phyloP scores from a whole-genome alignment of 192 early-diverging fungal genomes.

The Entomortierella beljakovae region DNA sequence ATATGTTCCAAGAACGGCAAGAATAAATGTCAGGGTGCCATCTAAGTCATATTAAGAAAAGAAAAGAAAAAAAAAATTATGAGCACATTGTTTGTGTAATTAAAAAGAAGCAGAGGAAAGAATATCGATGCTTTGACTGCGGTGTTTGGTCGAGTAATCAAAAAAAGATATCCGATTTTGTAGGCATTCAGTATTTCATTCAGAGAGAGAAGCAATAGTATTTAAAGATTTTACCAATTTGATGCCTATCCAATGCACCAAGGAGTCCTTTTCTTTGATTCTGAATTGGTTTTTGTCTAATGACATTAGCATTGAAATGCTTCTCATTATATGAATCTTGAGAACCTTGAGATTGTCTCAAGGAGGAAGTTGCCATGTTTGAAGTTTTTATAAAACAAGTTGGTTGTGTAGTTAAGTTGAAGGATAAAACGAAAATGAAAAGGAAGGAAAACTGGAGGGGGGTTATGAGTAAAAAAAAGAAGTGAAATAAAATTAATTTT shows the following conservation, averaged over 20 bases:
- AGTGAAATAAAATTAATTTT: too few species aligned
- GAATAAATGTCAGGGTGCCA: constrained; percentile 35
- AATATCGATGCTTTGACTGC: too few species aligned
- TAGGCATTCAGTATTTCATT: background rate
- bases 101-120: background rate
- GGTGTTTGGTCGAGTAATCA: background rate
- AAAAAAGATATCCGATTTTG: background rate
- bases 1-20: constrained; percentile 31
- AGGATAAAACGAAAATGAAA: too few species aligned
- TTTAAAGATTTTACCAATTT: constrained; percentile 35
- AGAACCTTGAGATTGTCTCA: constrained; percentile 2
- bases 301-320: background rate
- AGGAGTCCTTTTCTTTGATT: constrained; percentile 41
- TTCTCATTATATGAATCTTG: background rate
- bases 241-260: constrained; percentile 39
- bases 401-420: too few species aligned
- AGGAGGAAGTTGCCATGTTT: background rate
- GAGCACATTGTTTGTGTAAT: background rate
- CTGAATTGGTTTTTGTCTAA: constrained; percentile 1
- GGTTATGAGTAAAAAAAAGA: background rate
- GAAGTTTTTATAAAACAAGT: background rate
- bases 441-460: too few species aligned
- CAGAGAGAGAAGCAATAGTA: background rate
- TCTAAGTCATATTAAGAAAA: constrained; percentile 13
- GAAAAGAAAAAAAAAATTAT: background rate